A percentile compares a stretch with the other conserved stretches of the same genome.
Evolutionary conservation across 176 grass and related monocot species (phyloP).

Genomic region (Melocanna baccifera): DNA sequence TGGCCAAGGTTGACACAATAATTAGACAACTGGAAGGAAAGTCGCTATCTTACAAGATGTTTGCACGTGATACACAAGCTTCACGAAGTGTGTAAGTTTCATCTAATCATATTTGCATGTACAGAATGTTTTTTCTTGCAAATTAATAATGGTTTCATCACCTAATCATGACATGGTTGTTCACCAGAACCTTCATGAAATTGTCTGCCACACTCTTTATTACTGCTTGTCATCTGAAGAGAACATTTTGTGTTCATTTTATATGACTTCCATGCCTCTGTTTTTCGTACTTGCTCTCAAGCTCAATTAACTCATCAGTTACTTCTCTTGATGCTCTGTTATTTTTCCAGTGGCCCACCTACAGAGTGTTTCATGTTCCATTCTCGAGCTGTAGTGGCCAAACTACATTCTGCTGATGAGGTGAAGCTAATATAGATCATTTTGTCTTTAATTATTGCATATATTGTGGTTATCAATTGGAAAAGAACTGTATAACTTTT

Average conservation of each 20-base stretch:
- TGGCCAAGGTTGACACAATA: constrained; percentile 73
- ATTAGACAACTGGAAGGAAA: constrained; percentile 70
- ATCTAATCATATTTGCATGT: not conserved
- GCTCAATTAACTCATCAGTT: not conserved
- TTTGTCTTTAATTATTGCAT: not conserved
- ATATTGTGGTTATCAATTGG: not conserved
- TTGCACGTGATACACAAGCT: constrained; percentile 92
- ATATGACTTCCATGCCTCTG: not conserved
- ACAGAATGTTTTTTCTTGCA: not conserved
- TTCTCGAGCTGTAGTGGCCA: constrained; percentile 59
- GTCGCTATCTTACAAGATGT: constrained; percentile 79
- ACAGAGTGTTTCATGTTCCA: constrained; percentile 94
- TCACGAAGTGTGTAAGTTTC: constrained; percentile 67
- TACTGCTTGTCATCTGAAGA: not conserved
- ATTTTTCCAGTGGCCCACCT: constrained; percentile 76
- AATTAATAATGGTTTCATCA: not conserved
- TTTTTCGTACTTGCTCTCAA: not conserved
- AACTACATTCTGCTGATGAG: constrained; percentile 49
- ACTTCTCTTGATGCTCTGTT: not conserved
- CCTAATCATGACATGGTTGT: not conserved
- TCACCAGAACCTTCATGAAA: not conserved
- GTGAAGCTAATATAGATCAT: constrained; percentile 32
- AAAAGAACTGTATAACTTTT: not conserved
- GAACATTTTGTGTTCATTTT: not conserved
- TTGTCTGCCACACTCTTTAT: not conserved